Base-by-base conservation (phyloP, 495 filamentous ascomycete species). In the Penicillium ochrochloron region DNA sequence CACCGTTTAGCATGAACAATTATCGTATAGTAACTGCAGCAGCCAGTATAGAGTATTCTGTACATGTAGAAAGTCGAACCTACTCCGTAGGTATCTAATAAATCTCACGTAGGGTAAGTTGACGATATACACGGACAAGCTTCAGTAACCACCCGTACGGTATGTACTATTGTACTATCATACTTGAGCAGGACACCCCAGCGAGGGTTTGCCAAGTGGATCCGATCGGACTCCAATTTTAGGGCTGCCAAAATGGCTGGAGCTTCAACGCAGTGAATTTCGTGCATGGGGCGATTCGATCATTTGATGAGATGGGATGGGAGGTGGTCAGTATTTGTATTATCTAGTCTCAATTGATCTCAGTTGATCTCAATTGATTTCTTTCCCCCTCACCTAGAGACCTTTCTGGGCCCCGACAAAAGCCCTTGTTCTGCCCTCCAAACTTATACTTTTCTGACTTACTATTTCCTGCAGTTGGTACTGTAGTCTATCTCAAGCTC, bases 211-310 rank as follows among this genome's bases (percentile, higher is more conserved):
- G 37, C 39, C 39, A 33, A 58, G 56, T 58, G 56, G 56, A 44
- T 31, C 56, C 37, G 56, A 58, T 58, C 56, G 56, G 37, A 29
- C 56, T 29, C 35, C 37, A 39, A 29, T 56, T 60, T 60, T 48
- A 31, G 57, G 57, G 41, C 57, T 56, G 53, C 44, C 58, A 34
- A 29, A 34, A 50, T 29, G 44, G 41, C 58, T 21, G 41, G 23
- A 34, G 29, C 19, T 52, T 31, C 15, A 15, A 15, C n/a, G 17
- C 53, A 17, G 15, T 34, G 53, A 37, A 19, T 56, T 56, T 56
- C 31, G 31, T 56, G 29, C 33, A 27, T 56, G 17, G 17, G 8
- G 10, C 17, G 53, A 37, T 37, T 17, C 37, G 48, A 29, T 17
- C 25, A 29, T 17, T 25, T n/a, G 48, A 52, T 31, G 48, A 9